Base-by-base conservation (phyloP, 139 green algal species). In the Tetraselmis chui region DNA sequence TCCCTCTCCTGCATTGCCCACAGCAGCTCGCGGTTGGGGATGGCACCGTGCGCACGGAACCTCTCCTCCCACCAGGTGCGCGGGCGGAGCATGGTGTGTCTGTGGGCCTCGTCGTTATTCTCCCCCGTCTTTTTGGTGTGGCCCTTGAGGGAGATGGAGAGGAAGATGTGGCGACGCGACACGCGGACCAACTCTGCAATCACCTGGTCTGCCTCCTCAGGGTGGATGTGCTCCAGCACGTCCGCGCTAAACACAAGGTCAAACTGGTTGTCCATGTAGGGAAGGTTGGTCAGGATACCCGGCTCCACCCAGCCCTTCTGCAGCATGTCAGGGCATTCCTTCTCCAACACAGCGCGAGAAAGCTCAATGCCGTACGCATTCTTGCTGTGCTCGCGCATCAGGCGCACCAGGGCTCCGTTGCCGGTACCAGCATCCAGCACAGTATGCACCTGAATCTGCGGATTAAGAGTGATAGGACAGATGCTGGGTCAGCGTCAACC, bases 141-240 rank as follows among this genome's bases (percentile, higher is more conserved):
- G 5, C 84, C 84, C 78, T 89, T 87, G 58, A 89, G 80, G 76
- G 32, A 83, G 81, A 89, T 89, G 80, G 59, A 80, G 28, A 89
- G 29, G 58, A 89, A 83, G 26, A 89, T 27, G 84, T 88, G 84
- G 29, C 86, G 80, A 22, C 86, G 79, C 22, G 80, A 82, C 32
- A 89, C 86, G 32, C 86, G 84, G 31, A 89, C 82, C 5, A 89
- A 81, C 79, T 89, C 86, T 1, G 22, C 23, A n/a, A 89, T 59
- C 1, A 89, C 86, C 28, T 82, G 59, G 59, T 89, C 86, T 1
- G 80, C 86, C 81, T 89, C 86, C 58, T 86, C 82, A 26, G 84
- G 84, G 76, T 86, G 86, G 67, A 89, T 89, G 84, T 89, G 86
- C 84, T 89, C 86, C 32, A 89, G 75, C 75, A 87, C 86, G 31